These are phyloP conservation scores for Populus davidiana DNA, from an alignment of 345 rosid genomes.

Conservation along the genomic window DNA sequence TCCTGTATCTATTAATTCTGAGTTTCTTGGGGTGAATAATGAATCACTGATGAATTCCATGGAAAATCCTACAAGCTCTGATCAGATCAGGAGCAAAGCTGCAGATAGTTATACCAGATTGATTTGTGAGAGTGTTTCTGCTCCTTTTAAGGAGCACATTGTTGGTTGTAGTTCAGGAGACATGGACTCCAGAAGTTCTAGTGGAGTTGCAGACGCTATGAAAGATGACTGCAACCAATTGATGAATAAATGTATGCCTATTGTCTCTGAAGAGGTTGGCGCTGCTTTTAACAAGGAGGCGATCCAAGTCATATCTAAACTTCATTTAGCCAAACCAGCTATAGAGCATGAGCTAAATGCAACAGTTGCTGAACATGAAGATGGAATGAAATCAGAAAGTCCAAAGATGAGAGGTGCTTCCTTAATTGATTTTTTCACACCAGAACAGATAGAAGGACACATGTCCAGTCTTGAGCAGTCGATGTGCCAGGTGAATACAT, in stretches of 20 bases:
- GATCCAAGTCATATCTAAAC: neutral
- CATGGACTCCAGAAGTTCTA: slow-evolving; percentile 8
- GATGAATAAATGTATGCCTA: neutral
- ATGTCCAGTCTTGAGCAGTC: slow-evolving; percentile 38
- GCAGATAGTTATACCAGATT: neutral
- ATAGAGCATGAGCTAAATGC: neutral
- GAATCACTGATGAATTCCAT: neutral
- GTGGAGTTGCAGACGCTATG: slow-evolving; percentile 3
- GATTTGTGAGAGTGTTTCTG: slow-evolving; percentile 1
- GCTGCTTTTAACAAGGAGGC: slow-evolving; percentile 17
- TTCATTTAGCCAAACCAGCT: slow-evolving; percentile 8
- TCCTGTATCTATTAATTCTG: slow-evolving; percentile 31
- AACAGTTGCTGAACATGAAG: slow-evolving; percentile 11
- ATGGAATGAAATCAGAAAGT: slow-evolving; percentile 8
- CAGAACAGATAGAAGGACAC: slow-evolving; percentile 43
- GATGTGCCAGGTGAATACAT: slow-evolving; percentile 33
- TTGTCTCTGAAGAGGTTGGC: slow-evolving; percentile 18
- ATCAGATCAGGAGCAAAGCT: neutral
- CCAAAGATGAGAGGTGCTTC: slow-evolving; percentile 34
- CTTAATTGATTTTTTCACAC: slow-evolving; percentile 41
- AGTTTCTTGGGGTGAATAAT: slow-evolving; percentile 16
- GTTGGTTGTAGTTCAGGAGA: slow-evolving; percentile 8
- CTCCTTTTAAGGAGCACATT: slow-evolving; percentile 8
- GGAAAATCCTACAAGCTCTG: neutral
- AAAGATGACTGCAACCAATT: slow-evolving; percentile 8